Base-by-base conservation (phyloP, 2,329 filamentous ascomycete species). In the Aspergillus fructus region DNA sequence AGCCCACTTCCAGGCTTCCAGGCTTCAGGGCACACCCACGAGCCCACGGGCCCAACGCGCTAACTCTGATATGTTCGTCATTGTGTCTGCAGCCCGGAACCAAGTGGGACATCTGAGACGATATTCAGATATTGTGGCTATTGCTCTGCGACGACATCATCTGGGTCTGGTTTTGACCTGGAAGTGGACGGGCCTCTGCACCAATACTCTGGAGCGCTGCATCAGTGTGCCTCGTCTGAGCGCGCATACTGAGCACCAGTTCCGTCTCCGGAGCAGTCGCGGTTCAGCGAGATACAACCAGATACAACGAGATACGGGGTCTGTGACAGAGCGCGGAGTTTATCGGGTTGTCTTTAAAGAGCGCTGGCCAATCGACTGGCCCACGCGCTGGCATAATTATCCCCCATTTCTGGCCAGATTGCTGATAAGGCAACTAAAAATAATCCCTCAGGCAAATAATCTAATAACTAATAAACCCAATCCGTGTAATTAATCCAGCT, bases 341-440 rank as follows among this genome's bases (percentile, higher is more conserved):
- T 30, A 30, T 30, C 61, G 62, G 57, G 52, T 49, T 52, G 55
- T 41, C 34, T 56, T 43, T 42, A 30, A 48, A 24, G 43, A 42
- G 52, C 49, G 53, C 21, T 48, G 45, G 46, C 64, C 64, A 66
- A 66, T 64, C 53, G 58, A 51, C 48, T 39, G 49, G 59, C 13
- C 63, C 64, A 66, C 58, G 62, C 50, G 45, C 34, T 49, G 42
- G 56, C 45, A 7, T n/a, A 30, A 30, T 30, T 30, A 30, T 30
- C 27, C 27, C 27, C 27, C 27, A 30, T 30, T 30, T 30, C 27
- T 30, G 27, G 17, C 9, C 40, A 43, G 39, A n/a, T 47, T 15
- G 17, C 54, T 30, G 42, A 51, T 56, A 46, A 48, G 46, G 15
- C 30, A 19, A 23, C 53, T 47, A 56, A 47, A 56, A 56, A 51